A percentile compares a stretch with the other conserved stretches of the same genome.
These are phyloP conservation scores for Chaetothyriales sp. DNA, from an alignment of 2,329 filamentous ascomycete genomes.

Conservation along the genomic window DNA sequence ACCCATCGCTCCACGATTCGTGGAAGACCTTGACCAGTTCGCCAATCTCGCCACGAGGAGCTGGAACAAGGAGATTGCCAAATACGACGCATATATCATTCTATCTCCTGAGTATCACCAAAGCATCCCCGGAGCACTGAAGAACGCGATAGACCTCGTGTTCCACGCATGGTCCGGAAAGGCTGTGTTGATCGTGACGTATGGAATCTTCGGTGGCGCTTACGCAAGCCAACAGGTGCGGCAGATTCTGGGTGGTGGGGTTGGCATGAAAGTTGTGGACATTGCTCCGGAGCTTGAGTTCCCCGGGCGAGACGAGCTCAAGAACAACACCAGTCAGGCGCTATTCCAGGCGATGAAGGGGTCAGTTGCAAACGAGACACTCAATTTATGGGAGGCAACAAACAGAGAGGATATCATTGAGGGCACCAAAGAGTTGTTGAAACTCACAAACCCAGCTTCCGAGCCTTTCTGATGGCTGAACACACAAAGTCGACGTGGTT, in stretches of 20 bases:
- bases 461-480: background rate
- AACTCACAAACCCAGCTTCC: background rate
- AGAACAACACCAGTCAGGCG: conserved; percentile 1
- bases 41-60: background rate
- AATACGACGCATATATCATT: background rate
- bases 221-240: background rate
- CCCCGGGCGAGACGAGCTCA: conserved; percentile 1
- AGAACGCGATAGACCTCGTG: background rate
- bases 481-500: background rate
- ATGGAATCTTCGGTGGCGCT: background rate
- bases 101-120: background rate
- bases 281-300: conserved; percentile 1
- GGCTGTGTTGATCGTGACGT: background rate
- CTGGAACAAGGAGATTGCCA: background rate
- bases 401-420: background rate
- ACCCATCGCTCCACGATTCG: background rate
- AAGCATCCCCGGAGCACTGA: background rate
- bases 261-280: background rate
- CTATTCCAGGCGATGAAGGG: conserved; percentile 2
- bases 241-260: background rate
- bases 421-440: background rate
- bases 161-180: background rate
- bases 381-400: background rate
- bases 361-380: background rate
- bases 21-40: background rate